These are phyloP conservation scores for Akanthomyces dipterigenus DNA, from an alignment of 2,329 filamentous ascomycete species.

Conservation along the genomic window DNA sequence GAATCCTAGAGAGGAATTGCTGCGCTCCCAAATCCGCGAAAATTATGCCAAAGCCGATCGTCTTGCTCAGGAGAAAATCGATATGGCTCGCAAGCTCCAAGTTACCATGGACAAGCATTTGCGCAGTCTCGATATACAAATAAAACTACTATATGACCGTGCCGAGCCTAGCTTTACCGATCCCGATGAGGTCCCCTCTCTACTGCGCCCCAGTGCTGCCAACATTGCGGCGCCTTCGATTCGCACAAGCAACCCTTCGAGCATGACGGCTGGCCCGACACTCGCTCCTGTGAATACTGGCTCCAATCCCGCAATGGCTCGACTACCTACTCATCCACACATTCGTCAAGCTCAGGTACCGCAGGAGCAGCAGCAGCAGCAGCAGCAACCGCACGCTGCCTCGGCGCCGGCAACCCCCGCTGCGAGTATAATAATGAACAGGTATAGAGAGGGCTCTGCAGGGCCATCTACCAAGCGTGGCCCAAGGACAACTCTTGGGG, in stretches of 20 bases:
- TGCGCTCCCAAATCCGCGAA: constrained; percentile 59
- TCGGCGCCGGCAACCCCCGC: constrained; percentile 56
- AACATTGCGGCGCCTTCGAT: constrained; percentile 38
- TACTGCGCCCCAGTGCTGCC: constrained; percentile 51
- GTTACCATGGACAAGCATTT: constrained; percentile 55
- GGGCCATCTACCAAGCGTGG: constrained; percentile 52
- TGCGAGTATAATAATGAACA: constrained; percentile 51
- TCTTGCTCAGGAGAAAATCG: constrained; percentile 69
- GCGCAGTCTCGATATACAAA: constrained; percentile 54
- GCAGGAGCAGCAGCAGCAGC: constrained; percentile 29
- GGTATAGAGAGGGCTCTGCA: constrained; percentile 52
- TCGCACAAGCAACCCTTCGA: constrained; percentile 37
- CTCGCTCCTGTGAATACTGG: constrained; percentile 23
- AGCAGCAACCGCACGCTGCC: constrained; percentile 31
- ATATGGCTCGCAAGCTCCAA: constrained; percentile 58
- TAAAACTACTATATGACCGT: constrained; percentile 55
- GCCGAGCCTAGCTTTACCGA: constrained; percentile 55
- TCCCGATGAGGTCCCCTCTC: constrained; percentile 56
- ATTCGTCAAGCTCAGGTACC: constrained; percentile 44
- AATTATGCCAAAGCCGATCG: constrained; percentile 63
- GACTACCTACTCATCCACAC: constrained; percentile 37
- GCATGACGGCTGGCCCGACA: constrained; percentile 20
- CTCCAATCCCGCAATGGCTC: constrained; percentile 35
- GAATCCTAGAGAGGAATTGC: constrained; percentile 68
- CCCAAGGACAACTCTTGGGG: constrained; percentile 40